phyloP scores from a whole-genome alignment of 2,329 filamentous ascomycete genomes.

The Epicoccum nigrum region DNA sequence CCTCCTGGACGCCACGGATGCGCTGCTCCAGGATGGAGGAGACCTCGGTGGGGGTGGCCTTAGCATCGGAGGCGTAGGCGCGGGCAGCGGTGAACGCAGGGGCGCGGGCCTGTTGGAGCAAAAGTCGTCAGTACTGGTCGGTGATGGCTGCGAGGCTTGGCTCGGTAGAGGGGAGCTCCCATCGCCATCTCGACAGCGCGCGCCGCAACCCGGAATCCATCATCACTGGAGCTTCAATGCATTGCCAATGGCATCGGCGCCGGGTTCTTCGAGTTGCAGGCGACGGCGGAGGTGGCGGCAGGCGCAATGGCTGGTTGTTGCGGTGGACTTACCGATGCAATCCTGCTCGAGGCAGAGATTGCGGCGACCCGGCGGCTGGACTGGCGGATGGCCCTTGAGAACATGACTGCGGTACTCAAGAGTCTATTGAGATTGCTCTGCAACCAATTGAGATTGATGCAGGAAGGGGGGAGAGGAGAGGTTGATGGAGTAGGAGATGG shows the following conservation, averaged over 20 bases:
- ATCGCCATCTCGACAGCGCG: conserved; percentile 28
- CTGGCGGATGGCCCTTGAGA: conserved; percentile 97
- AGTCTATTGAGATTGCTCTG: conserved; percentile 50
- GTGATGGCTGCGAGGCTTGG: conserved; percentile 31
- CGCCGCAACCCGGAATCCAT: conserved; percentile 48
- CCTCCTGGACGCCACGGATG: conserved; percentile 98
- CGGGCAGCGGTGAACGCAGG: conserved; percentile 79
- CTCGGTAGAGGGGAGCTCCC: conserved; percentile 44
- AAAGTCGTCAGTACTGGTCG: conserved; percentile 55
- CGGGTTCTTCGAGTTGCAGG: conserved; percentile 42
- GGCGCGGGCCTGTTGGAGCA: conserved; percentile 75
- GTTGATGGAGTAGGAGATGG: conserved; percentile 47
- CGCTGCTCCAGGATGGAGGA: conserved; percentile 99
- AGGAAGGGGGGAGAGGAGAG: conserved; percentile 49
- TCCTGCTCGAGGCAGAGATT: conserved; percentile 88
- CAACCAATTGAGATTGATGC: conserved; percentile 54
- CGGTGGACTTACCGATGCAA: conserved; percentile 86
- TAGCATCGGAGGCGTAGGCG: conserved; percentile 89
- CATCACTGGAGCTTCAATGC: conserved; percentile 44
- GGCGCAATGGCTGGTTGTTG: conserved; percentile 50
- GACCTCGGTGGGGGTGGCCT: conserved; percentile 96
- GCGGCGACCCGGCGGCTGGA: conserved; percentile 93
- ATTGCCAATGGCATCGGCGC: conserved; percentile 43
- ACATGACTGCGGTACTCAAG: conserved; percentile 71
- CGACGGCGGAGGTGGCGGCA: conserved; percentile 44